A percentile compares a stretch with the other conserved stretches of the same genome.
These are phyloP conservation scores for Colletotrichum abscissum DNA, from an alignment of 2,329 filamentous ascomycete species.

Conservation along the genomic window DNA sequence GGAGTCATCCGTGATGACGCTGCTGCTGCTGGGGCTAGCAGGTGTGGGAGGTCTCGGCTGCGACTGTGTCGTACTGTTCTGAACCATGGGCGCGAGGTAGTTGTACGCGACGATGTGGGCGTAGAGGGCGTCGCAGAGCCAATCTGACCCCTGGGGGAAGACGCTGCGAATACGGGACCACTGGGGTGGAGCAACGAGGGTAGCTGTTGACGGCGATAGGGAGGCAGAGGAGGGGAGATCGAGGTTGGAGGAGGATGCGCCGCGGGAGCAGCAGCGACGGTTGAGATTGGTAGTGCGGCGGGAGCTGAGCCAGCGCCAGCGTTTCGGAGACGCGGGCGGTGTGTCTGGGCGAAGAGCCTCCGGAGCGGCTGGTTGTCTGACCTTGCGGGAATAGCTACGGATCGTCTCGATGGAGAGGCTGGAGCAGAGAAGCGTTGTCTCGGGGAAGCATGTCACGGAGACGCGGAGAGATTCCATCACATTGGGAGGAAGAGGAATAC, in stretches of 20 bases:
- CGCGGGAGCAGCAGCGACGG: conserved; percentile 18
- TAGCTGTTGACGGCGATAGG: conserved; percentile 9
- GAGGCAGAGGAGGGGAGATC: conserved; percentile 11
- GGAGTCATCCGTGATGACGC: conserved; percentile 38
- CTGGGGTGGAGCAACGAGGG: conserved; percentile 39
- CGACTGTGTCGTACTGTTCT: not conserved
- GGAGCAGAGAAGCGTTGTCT: conserved; percentile 67
- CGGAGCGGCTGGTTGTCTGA: conserved; percentile 51
- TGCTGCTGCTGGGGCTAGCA: conserved; percentile 23
- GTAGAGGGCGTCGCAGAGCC: conserved; percentile 69
- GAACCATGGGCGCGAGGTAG: conserved; percentile 57
- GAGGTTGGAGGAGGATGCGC: conserved; percentile 22
- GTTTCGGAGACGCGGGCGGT: conserved; percentile 34
- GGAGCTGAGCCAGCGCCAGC: conserved; percentile 35
- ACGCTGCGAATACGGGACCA: conserved; percentile 62
- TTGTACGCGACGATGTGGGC: conserved; percentile 70
- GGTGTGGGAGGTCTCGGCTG: conserved; percentile 12
- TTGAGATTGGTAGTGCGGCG: conserved; percentile 12
- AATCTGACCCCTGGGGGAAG: conserved; percentile 63
- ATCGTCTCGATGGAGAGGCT: conserved; percentile 69
- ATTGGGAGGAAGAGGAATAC: conserved; percentile 62
- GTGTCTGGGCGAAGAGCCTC: conserved; percentile 25
- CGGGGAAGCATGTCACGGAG: conserved; percentile 67
- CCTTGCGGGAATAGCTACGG: conserved; percentile 64
- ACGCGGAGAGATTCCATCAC: conserved; percentile 65